These are phyloP conservation scores for Jaltomata sinuosa DNA, from an alignment of 257 asterid species.

Conservation along the genomic window DNA sequence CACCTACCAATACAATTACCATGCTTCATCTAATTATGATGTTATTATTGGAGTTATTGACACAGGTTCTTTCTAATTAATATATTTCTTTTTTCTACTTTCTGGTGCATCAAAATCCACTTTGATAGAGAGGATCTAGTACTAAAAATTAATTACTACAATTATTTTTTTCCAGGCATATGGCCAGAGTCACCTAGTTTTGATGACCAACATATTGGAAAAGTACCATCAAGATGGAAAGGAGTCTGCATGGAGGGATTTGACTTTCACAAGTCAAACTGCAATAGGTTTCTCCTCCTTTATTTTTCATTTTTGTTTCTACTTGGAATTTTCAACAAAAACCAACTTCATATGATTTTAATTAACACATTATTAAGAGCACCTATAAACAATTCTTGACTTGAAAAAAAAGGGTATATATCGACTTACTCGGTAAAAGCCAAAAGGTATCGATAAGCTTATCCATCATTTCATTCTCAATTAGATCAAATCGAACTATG, in stretches of 20 bases:
- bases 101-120: background rate
- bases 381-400: background rate
- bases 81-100: background rate
- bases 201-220: constrained; percentile 38
- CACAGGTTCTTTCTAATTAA: constrained; percentile 40
- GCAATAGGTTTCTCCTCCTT: constrained; percentile 47
- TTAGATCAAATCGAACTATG: background rate
- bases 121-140: too few species aligned
- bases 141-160: too few species aligned
- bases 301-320: background rate
- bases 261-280: constrained; percentile 43
- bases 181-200: constrained; percentile 89
- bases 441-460: background rate
- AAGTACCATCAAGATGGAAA: constrained; percentile 69
- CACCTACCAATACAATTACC: constrained; percentile 9
- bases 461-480: background rate
- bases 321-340: background rate
- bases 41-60: constrained; percentile 70
- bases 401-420: background rate
- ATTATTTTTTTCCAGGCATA: constrained; percentile 44
- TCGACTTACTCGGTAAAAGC: background rate
- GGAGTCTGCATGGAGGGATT: constrained; percentile 75
- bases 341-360: background rate
- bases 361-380: background rate
- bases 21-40: constrained; percentile 20